These are phyloP conservation scores for Termitomyces sp. DNA, from an alignment of 768 basidiomycete genomes.

Conservation along the genomic window DNA sequence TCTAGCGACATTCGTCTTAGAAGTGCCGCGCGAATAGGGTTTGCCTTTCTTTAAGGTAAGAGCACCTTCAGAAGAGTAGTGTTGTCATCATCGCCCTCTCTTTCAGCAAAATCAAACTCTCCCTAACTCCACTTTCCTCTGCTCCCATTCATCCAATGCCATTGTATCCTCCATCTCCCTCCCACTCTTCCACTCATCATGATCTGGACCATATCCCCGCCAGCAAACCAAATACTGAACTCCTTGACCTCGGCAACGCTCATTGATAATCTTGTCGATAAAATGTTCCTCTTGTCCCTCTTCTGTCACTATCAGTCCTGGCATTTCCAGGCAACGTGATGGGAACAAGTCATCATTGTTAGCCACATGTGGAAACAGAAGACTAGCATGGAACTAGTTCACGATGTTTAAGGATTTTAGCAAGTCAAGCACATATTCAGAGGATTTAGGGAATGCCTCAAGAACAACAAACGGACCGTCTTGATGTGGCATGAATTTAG, in stretches of 20 bases:
- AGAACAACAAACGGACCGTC: constrained; percentile 28
- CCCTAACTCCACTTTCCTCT: too few species aligned
- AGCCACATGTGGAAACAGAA: not conserved
- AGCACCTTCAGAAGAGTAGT: too few species aligned
- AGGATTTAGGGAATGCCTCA: constrained; percentile 17
- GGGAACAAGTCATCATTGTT: constrained; percentile 35
- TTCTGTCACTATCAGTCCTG: constrained; percentile 20
- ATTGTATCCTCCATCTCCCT: not conserved
- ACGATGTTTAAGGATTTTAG: constrained; percentile 19
- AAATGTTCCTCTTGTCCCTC: constrained; percentile 22
- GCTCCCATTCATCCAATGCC: not conserved
- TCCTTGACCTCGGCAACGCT: constrained; percentile 18
- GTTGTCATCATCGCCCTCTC: too few species aligned
- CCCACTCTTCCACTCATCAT: not conserved
- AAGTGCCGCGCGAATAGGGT: too few species aligned
- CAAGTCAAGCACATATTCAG: constrained; percentile 23
- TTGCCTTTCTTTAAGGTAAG: too few species aligned
- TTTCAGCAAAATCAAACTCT: too few species aligned
- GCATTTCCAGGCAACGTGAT: constrained; percentile 10
- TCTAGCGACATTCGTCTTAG: too few species aligned
- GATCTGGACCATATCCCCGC: not conserved
- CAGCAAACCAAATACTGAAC: constrained; percentile 25
- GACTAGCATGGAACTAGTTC: constrained; percentile 29
- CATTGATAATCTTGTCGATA: constrained; percentile 27
- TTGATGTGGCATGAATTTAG: constrained; percentile 37